Conservation (phyloP, 2,329 filamentous ascomycete species). For the Biscogniauxia marginata region DNA sequence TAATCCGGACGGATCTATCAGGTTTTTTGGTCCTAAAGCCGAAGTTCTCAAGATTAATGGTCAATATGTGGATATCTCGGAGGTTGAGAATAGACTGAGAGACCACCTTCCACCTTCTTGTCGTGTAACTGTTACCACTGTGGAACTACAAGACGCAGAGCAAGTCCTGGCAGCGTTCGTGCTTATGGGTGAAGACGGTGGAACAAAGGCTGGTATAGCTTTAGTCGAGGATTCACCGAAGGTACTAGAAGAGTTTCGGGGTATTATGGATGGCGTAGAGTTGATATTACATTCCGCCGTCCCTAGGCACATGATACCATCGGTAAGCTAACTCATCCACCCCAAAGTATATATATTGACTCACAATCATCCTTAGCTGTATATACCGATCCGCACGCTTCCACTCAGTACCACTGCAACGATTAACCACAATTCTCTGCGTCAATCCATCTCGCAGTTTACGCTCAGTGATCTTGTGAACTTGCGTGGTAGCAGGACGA, state of each 20-base stretch:
- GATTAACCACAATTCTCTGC: background rate
- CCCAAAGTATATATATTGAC: conserved; percentile 13
- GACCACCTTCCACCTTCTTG: conserved; percentile 56
- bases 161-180: background rate
- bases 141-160: background rate
- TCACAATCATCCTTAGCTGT: conserved; percentile 26
- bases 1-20: background rate
- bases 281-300: conserved; percentile 14
- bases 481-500: conserved; percentile 21
- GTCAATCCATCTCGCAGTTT: background rate
- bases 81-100: conserved; percentile 59
- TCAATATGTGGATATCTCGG: background rate
- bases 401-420: background rate
- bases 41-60: background rate
- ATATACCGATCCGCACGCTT: background rate
- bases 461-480: background rate
- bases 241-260: background rate
- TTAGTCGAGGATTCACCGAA: background rate
- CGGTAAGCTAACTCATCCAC: conserved; percentile 23
- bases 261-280: background rate
- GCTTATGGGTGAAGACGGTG: background rate
- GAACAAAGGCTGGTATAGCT: background rate
- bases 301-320: conserved; percentile 40
- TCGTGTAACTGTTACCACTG: background rate
- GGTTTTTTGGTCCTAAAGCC: background rate